Base-by-base conservation (phyloP, 1,284 basidiomycete species). In the Xanthoconium separans region DNA sequence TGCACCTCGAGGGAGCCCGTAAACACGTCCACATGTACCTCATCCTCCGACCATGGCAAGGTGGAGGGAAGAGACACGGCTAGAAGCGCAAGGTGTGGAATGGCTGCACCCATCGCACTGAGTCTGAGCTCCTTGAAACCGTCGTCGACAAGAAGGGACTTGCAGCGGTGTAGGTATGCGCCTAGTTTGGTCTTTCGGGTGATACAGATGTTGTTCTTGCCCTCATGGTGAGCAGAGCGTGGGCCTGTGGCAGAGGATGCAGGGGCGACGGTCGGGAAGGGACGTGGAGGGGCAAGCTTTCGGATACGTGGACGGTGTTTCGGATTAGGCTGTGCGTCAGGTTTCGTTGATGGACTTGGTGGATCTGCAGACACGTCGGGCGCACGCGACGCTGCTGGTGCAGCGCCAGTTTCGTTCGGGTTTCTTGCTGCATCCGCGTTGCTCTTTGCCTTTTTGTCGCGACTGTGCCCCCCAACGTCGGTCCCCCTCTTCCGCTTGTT, bases 91-190 rank as follows among this genome's bases (percentile, higher is more conserved):
- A 93, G 81, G 63, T 89, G 89, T 2, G 93, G 91, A 50, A 95
- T 93, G 0, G 93, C 93, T 3, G 93, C 91, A 24, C 89, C 89
- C 79, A 95, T 85, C 2, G 93, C 93, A 59, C 83, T 85, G 30
- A 95, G 74, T 67, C 87, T 83, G 22, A 95, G 68, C 3, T 81
- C 84, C 58, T 88, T 89, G 63, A 89, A 89, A 87, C 90, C 92
- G 61, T 94, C 87, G 54, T 87, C 82, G 29, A 93, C 67, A 22
- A 94, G 73, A 44, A 90, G 70, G 56, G 85, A 81, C 65, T 89
- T 89, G 70, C 92, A 94, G 54, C 90, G 79, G 44, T 88, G 78
- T 69, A 95, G 79, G 68, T 94, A 93, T 55, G 80, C 77, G 20
- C 84, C 87, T 15, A 95, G 68, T 24, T 79, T 74, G 3, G 89